Evolutionary conservation across 2,329 filamentous ascomycete genomes (phyloP), one percentile per base, ranked within the genome.

Genomic region (Tolypocladium cylindrosporum): DNA sequence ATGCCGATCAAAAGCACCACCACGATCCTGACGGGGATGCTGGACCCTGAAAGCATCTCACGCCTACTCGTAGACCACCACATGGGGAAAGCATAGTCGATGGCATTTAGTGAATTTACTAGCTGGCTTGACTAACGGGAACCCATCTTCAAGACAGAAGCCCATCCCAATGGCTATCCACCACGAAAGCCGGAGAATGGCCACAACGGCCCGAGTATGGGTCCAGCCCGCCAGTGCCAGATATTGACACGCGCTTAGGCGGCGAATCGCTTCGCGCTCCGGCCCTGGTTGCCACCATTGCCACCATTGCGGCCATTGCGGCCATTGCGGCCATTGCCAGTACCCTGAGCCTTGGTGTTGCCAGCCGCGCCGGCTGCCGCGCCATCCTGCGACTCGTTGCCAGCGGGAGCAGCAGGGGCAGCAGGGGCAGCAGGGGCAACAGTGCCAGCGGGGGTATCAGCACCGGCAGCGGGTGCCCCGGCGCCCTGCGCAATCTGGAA

Each of bases 401-500:
- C 42, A 13, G n/a, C n/a, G 3, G 41, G 41, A 42, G 37, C 39
- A 40, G 39, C 39, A 7, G 39, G 39, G 4, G 39, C 42, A 24
- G 41, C 41, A 9, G 41, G 41, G 21, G 37, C 6, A 40, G 39
- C 39, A 1, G 39, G 39, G 3, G 39, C 5, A 19, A 6, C 16
- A 16, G 39, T 16, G 3, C 24, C 24, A 48, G 43, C 43, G 24
- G 43, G 43, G 4, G 43, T 10, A 16, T 5, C 24, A 19, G 45
- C 24, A 9, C 24, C 21, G 11, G 43, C 24, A 19, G 43, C 43
- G 21, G 43, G 43, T 16, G 43, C 43, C 31, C 43, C 52, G 27
- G 57, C 45, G 10, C 57, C 57, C 31, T 55, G 37, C 16, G 60
- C 71, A 55, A 75, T 72, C 66, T 76, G 75, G 60, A 77, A 67